Conservation (phyloP, 208 protist genomes). For the Crithidia brevicula region DNA sequence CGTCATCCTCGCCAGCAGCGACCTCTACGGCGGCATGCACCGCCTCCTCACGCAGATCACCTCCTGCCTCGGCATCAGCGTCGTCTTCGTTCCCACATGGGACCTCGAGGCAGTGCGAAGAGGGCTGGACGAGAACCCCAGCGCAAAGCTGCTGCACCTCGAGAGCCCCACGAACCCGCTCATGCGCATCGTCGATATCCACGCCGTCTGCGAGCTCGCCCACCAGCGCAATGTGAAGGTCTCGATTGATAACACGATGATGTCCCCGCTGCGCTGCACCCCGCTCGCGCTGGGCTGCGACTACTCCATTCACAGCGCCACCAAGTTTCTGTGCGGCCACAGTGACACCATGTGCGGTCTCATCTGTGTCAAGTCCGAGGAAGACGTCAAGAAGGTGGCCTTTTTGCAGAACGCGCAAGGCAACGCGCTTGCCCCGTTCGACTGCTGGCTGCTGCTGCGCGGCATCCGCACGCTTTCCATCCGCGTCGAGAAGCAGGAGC, state of each 20-base stretch:
- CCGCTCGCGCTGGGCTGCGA: constrained; percentile 95
- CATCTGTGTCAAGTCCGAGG: constrained; percentile 65
- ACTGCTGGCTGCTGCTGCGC: constrained; percentile 95
- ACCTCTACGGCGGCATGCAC: constrained; percentile 96
- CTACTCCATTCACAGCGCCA: constrained; percentile 95
- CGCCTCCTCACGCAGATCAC: constrained; percentile 89
- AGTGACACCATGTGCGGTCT: constrained; percentile 94
- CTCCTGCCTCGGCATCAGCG: constrained; percentile 63
- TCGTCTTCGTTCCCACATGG: constrained; percentile 90
- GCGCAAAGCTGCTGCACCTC: constrained; percentile 91
- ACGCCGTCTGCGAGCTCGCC: constrained; percentile 73
- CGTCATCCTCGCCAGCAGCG: constrained; percentile 81
- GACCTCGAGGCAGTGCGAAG: constrained; percentile 60
- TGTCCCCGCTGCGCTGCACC: constrained; percentile 95
- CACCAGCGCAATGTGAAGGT: constrained; percentile 76
- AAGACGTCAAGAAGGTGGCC: constrained; percentile 65
- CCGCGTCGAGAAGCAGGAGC: constrained; percentile 91
- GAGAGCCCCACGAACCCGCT: constrained; percentile 97
- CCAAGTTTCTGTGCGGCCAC: constrained; percentile 97
- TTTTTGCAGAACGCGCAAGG: constrained; percentile 95
- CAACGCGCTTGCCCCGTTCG: constrained; percentile 93
- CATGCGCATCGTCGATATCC: constrained; percentile 92
- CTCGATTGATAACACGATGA: constrained; percentile 97
- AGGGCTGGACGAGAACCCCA: constrained; percentile 40
- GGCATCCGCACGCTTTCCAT: constrained; percentile 95